A percentile compares a stretch with the other conserved stretches of the same genome.
Conservation (phyloP, 2,329 filamentous ascomycete genomes). For the Diaporthe citrichinensis region DNA sequence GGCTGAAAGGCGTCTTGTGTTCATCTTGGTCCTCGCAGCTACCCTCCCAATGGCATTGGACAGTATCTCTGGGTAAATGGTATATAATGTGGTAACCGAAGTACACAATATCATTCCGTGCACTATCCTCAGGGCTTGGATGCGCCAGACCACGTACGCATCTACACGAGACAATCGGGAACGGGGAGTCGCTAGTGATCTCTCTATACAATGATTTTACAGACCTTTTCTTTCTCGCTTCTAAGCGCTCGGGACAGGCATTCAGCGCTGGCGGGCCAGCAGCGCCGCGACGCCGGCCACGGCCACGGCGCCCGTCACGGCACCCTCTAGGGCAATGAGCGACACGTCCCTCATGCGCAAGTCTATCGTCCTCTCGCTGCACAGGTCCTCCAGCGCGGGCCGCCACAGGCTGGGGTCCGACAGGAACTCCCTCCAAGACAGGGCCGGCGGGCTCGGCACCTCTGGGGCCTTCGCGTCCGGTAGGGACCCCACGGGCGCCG, state of each 20-base stretch:
- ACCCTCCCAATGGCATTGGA: not conserved
- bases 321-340: constrained; percentile 77
- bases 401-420: constrained; percentile 62
- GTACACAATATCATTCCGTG: not conserved
- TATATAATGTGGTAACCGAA: not conserved
- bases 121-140: not conserved
- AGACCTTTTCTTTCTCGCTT: not conserved
- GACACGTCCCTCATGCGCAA: constrained; percentile 80
- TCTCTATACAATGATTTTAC: constrained; percentile 35
- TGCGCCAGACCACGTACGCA: not conserved
- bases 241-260: constrained; percentile 33
- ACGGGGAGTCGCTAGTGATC: not conserved
- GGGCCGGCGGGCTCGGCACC: constrained; percentile 25
- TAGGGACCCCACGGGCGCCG: not conserved
- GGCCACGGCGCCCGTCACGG: constrained; percentile 74
- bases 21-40: not conserved
- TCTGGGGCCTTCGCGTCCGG: constrained; percentile 41
- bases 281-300: constrained; percentile 68
- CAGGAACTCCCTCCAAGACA: constrained; percentile 61
- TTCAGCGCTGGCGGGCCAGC: constrained; percentile 56
- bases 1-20: not conserved
- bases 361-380: constrained; percentile 74
- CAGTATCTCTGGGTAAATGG: not conserved
- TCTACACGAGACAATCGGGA: constrained; percentile 18
- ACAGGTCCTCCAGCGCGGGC: constrained; percentile 68